Conservation (phyloP, 768 basidiomycete genomes). For the Aureoboletus auriporus region DNA sequence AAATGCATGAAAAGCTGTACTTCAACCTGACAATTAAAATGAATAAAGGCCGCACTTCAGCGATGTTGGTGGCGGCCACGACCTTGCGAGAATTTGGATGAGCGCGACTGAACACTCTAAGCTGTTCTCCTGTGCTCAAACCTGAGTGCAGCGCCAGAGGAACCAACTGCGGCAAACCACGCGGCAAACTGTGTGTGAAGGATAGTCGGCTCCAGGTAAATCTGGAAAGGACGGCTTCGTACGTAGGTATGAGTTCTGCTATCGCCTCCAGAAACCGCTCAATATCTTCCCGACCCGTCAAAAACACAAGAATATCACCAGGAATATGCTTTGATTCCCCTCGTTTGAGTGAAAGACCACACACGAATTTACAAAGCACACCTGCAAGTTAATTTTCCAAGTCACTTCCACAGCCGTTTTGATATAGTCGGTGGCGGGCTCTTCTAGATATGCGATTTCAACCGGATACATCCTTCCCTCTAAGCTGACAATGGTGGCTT, state of each 20-base stretch:
- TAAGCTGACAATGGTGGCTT: constrained; percentile 80
- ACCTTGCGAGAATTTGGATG: constrained; percentile 82
- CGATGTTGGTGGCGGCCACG: constrained; percentile 92
- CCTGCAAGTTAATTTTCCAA: constrained; percentile 80
- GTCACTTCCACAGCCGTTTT: constrained; percentile 77
- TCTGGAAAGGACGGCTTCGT: constrained; percentile 4
- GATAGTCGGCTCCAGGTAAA: background rate
- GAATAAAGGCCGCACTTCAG: constrained; percentile 56
- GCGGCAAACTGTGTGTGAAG: constrained; percentile 39
- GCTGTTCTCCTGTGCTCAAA: constrained; percentile 82
- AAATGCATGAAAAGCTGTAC: background rate
- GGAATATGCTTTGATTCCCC: constrained; percentile 52
- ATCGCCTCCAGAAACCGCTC: constrained; percentile 81
- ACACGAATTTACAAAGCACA: constrained; percentile 27
- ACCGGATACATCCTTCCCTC: constrained; percentile 97
- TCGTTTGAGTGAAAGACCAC: background rate
- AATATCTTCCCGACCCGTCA: constrained; percentile 96
- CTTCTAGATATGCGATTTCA: constrained; percentile 81
- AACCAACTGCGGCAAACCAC: constrained; percentile 52
- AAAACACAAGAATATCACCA: constrained; percentile 91
- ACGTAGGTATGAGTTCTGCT: constrained; percentile 75
- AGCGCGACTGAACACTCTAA: constrained; percentile 75
- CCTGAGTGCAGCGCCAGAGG: constrained; percentile 87
- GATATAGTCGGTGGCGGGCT: constrained; percentile 78
- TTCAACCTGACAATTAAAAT: background rate